A percentile compares a stretch with the other conserved stretches of the same genome.
Evolutionary conservation across 495 filamentous ascomycete species (phyloP).

Genomic region (Talaromyces ruber): DNA sequence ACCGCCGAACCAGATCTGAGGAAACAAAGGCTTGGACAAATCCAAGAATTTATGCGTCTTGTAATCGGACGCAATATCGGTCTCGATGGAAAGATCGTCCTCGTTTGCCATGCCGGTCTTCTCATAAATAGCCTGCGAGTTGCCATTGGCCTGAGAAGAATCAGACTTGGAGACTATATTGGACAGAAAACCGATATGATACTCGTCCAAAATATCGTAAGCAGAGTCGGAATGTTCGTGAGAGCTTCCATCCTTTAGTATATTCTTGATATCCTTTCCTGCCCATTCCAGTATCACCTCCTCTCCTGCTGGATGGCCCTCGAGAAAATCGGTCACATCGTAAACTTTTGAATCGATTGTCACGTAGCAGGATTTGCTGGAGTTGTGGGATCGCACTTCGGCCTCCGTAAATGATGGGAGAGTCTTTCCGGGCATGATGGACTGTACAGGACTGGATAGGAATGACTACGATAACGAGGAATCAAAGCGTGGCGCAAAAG

Average conservation of each 20-base stretch:
- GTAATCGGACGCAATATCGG: slow-evolving; percentile 66
- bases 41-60: slow-evolving; percentile 89
- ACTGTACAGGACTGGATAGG: neutral
- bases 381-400: slow-evolving; percentile 77
- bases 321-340: slow-evolving; percentile 85
- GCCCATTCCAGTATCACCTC: slow-evolving; percentile 85
- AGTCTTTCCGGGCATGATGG: slow-evolving; percentile 43
- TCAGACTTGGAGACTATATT: slow-evolving; percentile 23
- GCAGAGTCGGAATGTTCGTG: slow-evolving; percentile 83
- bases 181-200: slow-evolving; percentile 70
- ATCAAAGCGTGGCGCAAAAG: neutral
- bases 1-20: slow-evolving; percentile 81
- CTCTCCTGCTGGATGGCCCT: slow-evolving; percentile 82
- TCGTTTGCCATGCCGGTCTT: slow-evolving; percentile 76
- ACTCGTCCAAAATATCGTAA: slow-evolving; percentile 84
- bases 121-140: slow-evolving; percentile 47
- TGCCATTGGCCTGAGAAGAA: slow-evolving; percentile 35
- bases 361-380: slow-evolving; percentile 82
- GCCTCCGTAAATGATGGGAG: slow-evolving; percentile 70
- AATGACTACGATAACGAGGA: neutral
- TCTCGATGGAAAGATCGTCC: slow-evolving; percentile 80
- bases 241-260: slow-evolving; percentile 75
- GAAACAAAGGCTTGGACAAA: slow-evolving; percentile 72
- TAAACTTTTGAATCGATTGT: slow-evolving; percentile 84
- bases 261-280: slow-evolving; percentile 75